Conservation (phyloP, 208 protist species). For the Trypanosomatidae sp. region DNA sequence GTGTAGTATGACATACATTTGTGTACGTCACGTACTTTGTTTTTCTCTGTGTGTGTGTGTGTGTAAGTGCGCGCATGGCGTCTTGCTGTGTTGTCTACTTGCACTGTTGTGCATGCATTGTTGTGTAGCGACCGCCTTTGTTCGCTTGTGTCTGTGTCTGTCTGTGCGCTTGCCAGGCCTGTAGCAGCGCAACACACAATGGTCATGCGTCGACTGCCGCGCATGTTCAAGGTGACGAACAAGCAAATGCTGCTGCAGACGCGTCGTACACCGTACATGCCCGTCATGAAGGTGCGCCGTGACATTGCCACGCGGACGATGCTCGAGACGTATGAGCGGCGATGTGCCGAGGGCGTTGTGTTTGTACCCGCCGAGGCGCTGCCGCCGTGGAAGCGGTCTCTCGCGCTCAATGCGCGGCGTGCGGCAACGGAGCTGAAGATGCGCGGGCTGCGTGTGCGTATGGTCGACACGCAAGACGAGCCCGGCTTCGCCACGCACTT, state of each 20-base stretch:
- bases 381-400: constrained; percentile 56
- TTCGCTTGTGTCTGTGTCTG: too few species aligned
- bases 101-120: too few species aligned
- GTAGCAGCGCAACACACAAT: too few species aligned
- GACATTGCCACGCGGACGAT: constrained; percentile 32
- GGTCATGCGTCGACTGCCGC: constrained; percentile 16
- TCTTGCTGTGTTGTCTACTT: too few species aligned
- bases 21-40: too few species aligned
- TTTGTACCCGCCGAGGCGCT: constrained; percentile 62
- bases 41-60: too few species aligned
- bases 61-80: too few species aligned
- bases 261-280: constrained; percentile 50
- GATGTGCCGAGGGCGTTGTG: constrained; percentile 50
- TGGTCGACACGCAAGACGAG: constrained; percentile 63
- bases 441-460: constrained; percentile 55
- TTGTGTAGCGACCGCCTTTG: too few species aligned
- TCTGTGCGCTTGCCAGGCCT: too few species aligned
- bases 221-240: constrained; percentile 30
- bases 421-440: constrained; percentile 33
- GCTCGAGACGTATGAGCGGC: constrained; percentile 46
- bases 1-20: too few species aligned
- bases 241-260: constrained; percentile 15
- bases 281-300: constrained; percentile 35
- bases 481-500: constrained; percentile 79
- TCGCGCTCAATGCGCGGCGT: constrained; percentile 21